A percentile compares a stretch with the other conserved stretches of the same genome.
Conservation (phyloP, 768 basidiomycete genomes). For the Tephrocybe sp. region DNA sequence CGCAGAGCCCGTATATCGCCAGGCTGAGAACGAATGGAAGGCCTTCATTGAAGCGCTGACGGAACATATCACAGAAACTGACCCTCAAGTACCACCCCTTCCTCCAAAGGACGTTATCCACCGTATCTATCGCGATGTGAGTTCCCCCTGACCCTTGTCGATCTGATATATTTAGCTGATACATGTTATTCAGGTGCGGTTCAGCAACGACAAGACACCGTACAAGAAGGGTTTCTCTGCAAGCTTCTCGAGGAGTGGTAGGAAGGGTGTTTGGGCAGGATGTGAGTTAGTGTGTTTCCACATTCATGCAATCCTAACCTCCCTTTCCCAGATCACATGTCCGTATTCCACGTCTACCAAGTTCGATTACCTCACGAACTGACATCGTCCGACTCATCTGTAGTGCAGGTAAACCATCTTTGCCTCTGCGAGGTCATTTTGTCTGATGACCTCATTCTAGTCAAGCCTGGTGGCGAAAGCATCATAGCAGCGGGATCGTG, state of each 20-base stretch:
- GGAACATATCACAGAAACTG: conserved; percentile 64
- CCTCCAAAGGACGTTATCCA: conserved; percentile 93
- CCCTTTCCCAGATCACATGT: conserved; percentile 61
- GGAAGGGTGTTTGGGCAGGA: conserved; percentile 86
- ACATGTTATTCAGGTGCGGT: conserved; percentile 58
- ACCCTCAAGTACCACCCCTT: conserved; percentile 82
- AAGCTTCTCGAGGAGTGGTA: conserved; percentile 84
- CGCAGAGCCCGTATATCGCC: conserved; percentile 75
- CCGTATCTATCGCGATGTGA: conserved; percentile 88
- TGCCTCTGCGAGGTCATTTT: background rate
- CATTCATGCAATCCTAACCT: background rate
- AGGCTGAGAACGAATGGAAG: conserved; percentile 89
- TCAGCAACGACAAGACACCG: conserved; percentile 94
- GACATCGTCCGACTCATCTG: background rate
- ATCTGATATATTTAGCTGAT: background rate
- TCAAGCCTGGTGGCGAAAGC: conserved; percentile 65
- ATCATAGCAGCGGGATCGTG: conserved; percentile 80
- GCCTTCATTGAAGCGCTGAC: conserved; percentile 77
- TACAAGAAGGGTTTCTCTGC: conserved; percentile 86
- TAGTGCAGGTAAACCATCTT: conserved; percentile 16
- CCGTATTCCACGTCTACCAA: background rate
- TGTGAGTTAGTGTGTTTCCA: conserved; percentile 50
- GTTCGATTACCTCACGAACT: background rate
- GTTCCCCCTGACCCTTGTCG: conserved; percentile 19
- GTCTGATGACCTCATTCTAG: conserved; percentile 31